A percentile compares a stretch with the other conserved stretches of the same genome.
Conservation (phyloP, 23 red algal species). For the Cyanidiococcus yangmingshanensis region DNA sequence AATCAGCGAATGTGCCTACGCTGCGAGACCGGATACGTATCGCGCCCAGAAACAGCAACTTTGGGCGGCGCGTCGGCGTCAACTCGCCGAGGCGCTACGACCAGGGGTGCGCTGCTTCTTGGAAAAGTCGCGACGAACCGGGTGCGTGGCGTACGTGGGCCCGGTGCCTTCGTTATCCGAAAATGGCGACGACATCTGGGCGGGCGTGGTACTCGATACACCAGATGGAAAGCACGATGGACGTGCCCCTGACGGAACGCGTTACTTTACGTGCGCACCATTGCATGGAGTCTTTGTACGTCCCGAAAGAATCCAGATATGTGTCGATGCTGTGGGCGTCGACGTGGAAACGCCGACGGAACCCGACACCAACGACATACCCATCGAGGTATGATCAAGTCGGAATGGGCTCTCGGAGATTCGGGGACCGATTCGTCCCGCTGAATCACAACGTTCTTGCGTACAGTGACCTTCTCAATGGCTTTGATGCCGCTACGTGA, state of each 20-base stretch:
- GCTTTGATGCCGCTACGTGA: no score
- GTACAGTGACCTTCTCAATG: no score
- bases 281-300: background rate
- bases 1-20: background rate
- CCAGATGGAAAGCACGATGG: background rate
- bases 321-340: background rate
- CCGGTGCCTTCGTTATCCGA: background rate
- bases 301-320: background rate
- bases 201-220: background rate
- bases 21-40: background rate
- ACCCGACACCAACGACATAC: background rate
- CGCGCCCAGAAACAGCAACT: background rate
- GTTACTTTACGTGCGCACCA: background rate
- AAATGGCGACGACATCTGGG: background rate
- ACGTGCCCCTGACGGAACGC: background rate
- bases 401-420: no score
- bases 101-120: background rate
- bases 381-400: background rate
- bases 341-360: background rate
- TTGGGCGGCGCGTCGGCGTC: background rate
- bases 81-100: background rate
- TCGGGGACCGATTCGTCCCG: no score
- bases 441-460: no score
- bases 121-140: background rate
- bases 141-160: background rate